Evolutionary conservation across 495 filamentous ascomycete genomes (phyloP), one percentile per base, ranked within the genome.

Genomic region (Penicillium desertorum): DNA sequence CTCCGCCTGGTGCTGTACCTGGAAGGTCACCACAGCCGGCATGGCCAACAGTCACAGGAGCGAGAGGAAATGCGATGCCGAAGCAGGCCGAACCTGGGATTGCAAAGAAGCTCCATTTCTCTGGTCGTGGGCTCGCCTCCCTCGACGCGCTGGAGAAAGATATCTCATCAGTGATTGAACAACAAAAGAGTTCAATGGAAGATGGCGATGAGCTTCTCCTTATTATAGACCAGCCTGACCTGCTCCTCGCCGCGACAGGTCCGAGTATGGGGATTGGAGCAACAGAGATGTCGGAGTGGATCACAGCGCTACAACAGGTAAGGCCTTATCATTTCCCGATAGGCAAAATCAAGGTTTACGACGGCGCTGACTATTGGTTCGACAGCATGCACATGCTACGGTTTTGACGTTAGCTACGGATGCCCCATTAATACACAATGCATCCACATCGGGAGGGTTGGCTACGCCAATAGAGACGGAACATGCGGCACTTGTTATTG

Each of bases 371-470:
- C 49, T 43, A 25, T 32, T 53, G 5, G 6, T 14, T 43, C 1
- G 7, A 23, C 59, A 79, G 76, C 51, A 65, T 57, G 79, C 79
- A n/a, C 67, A 86, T 59, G 74, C 88, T 19, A 84, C 80, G 4
- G 71, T 96, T 19, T 39, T 94, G 39, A 83, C 87, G 3, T 54
- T 88, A n/a, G 78, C 83, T 49, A 85, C 88, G 32, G 90, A 92
- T 62, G 80, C 81, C 5, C 82, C 90, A 6, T 74, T 96, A 34
- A 75, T 95, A 41, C 76, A 82, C 45, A 73, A 76, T 59, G 70
- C 72, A 45, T 67, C 74, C 49, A 57, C 59, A 12, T 62, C 36
- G 43, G 60, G 51, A 20, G 59, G 62, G 61, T 69, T 43, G 73
- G 78, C 65, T 59, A 86, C 90, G n/a, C 78, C 85, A 4, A 67